A percentile compares a stretch with the other conserved stretches of the same genome.
These are phyloP conservation scores for Cryptosporidium meleagridis DNA, from an alignment of 169 alveolate species.

Conservation along the genomic window DNA sequence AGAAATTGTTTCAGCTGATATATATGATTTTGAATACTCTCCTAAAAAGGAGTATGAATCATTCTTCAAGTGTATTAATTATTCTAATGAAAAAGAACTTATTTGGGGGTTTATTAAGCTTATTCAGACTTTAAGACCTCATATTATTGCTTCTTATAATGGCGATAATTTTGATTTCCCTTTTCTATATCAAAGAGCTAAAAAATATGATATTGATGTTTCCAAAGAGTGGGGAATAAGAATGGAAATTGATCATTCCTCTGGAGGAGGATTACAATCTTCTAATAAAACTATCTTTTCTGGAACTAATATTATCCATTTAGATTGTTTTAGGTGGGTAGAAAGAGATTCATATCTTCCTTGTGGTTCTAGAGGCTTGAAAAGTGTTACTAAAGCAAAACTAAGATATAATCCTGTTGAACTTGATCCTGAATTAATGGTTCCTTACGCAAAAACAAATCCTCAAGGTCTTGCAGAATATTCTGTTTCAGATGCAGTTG, in stretches of 20 bases:
- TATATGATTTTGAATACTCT: conserved; percentile 94
- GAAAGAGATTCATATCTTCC: conserved; percentile 99
- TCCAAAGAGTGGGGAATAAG: conserved; percentile 89
- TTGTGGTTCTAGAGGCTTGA: conserved; percentile 92
- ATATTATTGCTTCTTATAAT: conserved; percentile 95
- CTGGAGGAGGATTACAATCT: conserved; percentile 16
- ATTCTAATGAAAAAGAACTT: conserved; percentile 75
- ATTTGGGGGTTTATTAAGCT: conserved; percentile 79
- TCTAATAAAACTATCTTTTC: conserved; percentile 82
- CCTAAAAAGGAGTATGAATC: conserved; percentile 86
- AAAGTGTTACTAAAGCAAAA: conserved; percentile 97
- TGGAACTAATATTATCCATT: conserved; percentile 91
- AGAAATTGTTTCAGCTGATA: conserved; percentile 92
- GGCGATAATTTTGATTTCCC: conserved; percentile 99
- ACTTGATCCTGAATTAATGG: conserved; percentile 99
- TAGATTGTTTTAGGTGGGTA: conserved; percentile 99
- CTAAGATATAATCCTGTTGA: conserved; percentile 99
- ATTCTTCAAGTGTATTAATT: conserved; percentile 79
- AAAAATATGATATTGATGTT: conserved; percentile 88
- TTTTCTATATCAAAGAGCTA: conserved; percentile 93
- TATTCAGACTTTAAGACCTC: conserved; percentile 87
- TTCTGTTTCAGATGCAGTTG: conserved; percentile 99
- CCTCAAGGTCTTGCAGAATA: conserved; percentile 98
- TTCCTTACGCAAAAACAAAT: conserved; percentile 91
- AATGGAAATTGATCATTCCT: conserved; percentile 75